Base-by-base conservation (phyloP, 768 basidiomycete species). In the Pisolithus tinctorius region DNA sequence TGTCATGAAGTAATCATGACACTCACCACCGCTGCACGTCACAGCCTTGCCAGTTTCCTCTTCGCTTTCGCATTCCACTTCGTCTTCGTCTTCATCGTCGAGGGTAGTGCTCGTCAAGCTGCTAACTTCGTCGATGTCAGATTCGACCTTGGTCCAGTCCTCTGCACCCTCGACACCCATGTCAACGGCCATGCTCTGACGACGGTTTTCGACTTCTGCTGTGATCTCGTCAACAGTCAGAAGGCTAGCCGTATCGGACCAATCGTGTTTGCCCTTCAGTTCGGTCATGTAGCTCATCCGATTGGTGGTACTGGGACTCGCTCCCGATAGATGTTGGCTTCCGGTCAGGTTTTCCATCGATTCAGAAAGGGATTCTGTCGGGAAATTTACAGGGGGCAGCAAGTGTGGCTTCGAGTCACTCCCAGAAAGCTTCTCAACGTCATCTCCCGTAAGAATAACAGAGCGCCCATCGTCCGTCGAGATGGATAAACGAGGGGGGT, bases 201-300 rank as follows among this genome's bases (percentile, higher is more conserved):
- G 71, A 36, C 81, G 74, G 51, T 73, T 74, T 65, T 88, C 95
- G 7, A 99, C 88, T 61, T 95, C 88, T 9, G 92, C 93, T 0
- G 96, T 97, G 60, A 99, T 96, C 69, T 99, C 93, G 62, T 99
- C 95, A 23, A 99, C 90, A 0, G 95, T 99, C 68, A 97, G 78
- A 60, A 97, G 70, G 58, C 89, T 93, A 4, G 90, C 91, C 7
- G 92, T 91, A 61, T 95, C 93, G 0, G 88, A 88, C 37, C 79
- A 75, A 60, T 96, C 92, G 20, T 88, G 82, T 64, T 83, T 88
- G 65, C 82, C 88, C 53, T 88, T 75, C 50, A 91, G 65, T 61
- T 92, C 89, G 1, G 84, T 86, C 72, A 88, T 85, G 64, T 82
- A 86, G 62, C 89, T 92, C 73, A 84, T 77, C 4, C 90, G 82